These are phyloP conservation scores for Pyrus communis DNA, from an alignment of 306 rosid genomes.

Conservation along the genomic window DNA sequence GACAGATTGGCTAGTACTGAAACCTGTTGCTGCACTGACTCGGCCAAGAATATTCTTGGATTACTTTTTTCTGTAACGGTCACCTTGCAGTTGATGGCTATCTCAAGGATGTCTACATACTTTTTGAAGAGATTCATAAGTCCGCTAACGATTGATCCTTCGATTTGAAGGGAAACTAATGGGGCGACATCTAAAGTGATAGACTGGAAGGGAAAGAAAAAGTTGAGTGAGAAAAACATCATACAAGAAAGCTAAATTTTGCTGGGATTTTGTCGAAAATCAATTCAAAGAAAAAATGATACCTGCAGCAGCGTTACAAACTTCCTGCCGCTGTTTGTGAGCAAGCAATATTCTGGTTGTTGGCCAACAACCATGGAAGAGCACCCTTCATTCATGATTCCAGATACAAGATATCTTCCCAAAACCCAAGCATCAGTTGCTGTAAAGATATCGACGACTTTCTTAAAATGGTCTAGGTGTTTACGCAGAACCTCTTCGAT, in stretches of 20 bases:
- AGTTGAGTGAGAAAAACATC: slow-evolving; percentile 5
- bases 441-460: slow-evolving; percentile 47
- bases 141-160: slow-evolving; percentile 38
- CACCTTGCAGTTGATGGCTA: slow-evolving; percentile 30
- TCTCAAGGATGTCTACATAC: slow-evolving; percentile 44
- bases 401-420: slow-evolving; percentile 54
- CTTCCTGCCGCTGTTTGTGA: slow-evolving; percentile 66
- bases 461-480: slow-evolving; percentile 54
- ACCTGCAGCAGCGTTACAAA: slow-evolving; percentile 64
- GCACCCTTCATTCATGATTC: slow-evolving; percentile 37
- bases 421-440: slow-evolving; percentile 58
- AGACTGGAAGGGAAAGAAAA: slow-evolving; percentile 25
- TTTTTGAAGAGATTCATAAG: slow-evolving; percentile 43
- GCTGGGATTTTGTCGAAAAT: neutral
- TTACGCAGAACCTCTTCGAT: slow-evolving; percentile 42
- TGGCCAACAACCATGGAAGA: slow-evolving; percentile 27
- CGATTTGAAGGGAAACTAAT: slow-evolving; percentile 47
- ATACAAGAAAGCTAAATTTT: neutral
- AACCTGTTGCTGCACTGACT: slow-evolving; percentile 44
- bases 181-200: slow-evolving; percentile 45
- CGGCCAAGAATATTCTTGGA: slow-evolving; percentile 38
- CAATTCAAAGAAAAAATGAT: neutral
- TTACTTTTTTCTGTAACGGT: slow-evolving; percentile 19
- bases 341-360: slow-evolving; percentile 49
- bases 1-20: slow-evolving; percentile 62